phyloP scores from a whole-genome alignment of 2,329 filamentous ascomycete genomes.

The Elsinoe necatrix region DNA sequence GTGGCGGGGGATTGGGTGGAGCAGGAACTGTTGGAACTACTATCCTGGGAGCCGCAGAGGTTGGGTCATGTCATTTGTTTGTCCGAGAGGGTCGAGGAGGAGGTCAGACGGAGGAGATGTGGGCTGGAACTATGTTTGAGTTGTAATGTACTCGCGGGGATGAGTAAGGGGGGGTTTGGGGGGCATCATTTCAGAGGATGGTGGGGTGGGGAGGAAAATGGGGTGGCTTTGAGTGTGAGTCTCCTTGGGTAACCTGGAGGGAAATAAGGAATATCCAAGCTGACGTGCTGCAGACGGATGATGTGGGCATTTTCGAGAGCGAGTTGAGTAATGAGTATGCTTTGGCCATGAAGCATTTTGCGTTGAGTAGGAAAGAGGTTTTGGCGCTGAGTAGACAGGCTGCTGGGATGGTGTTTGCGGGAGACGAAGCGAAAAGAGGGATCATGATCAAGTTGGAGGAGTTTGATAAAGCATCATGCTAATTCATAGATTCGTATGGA shows the following conservation, averaged over 20 bases:
- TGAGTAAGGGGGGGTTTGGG: constrained; percentile 56
- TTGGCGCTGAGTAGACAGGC: constrained; percentile 52
- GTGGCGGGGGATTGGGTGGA: constrained; percentile 48
- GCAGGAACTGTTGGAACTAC: constrained; percentile 54
- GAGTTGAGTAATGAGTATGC: constrained; percentile 67
- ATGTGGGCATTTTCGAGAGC: constrained; percentile 74
- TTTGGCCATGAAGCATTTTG: constrained; percentile 63
- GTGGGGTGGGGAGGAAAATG: constrained; percentile 50
- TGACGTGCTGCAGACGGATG: constrained; percentile 56
- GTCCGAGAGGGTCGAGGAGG: constrained; percentile 48
- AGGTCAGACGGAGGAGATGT: constrained; percentile 43
- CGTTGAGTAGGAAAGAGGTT: constrained; percentile 42
- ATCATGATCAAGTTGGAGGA: constrained; percentile 30
- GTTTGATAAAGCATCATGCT: constrained; percentile 14
- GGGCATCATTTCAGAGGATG: constrained; percentile 74
- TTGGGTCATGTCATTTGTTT: constrained; percentile 76
- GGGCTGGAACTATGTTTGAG: constrained; percentile 70
- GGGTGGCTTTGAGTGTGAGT: constrained; percentile 59
- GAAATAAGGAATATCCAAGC: constrained; percentile 2
- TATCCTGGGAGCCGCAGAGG: constrained; percentile 58
- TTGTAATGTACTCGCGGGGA: constrained; percentile 69
- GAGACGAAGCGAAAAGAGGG: constrained; percentile 51
- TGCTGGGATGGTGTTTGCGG: constrained; percentile 59
- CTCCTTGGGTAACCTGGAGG: constrained; percentile 3
- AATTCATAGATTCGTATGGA: not conserved